Conservation (phyloP, 108 stramenopile species). For the Phaeodactylum tricornutum region DNA sequence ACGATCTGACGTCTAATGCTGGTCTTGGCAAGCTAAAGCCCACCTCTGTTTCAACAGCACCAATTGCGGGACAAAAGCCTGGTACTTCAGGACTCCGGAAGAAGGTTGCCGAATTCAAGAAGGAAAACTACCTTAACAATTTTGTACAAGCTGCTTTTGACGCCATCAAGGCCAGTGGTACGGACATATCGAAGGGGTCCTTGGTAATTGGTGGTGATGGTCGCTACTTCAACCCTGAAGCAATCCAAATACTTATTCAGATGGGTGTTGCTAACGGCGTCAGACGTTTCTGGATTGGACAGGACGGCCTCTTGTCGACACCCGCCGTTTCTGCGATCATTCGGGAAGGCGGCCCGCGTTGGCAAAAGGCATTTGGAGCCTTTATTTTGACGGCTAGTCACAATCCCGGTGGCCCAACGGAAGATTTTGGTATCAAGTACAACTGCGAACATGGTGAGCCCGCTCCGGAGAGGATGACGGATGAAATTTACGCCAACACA, state of each 20-base stretch:
- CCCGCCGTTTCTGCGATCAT: slow-evolving; percentile 97
- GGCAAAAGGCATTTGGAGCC: slow-evolving; percentile 94
- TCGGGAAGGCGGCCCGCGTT: slow-evolving; percentile 89
- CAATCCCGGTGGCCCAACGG: slow-evolving; percentile 99
- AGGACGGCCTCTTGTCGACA: slow-evolving; percentile 96
- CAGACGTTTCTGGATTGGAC: slow-evolving; percentile 91
- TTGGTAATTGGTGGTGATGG: slow-evolving; percentile 98
- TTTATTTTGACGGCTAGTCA: slow-evolving; percentile 99
- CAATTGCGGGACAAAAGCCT: slow-evolving; percentile 97
- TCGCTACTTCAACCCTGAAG: slow-evolving; percentile 93
- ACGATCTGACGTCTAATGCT: slow-evolving; percentile 80
- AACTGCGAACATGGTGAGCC: slow-evolving; percentile 99
- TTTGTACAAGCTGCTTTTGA: slow-evolving; percentile 97
- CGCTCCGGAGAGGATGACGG: slow-evolving; percentile 90
- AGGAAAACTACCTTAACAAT: slow-evolving; percentile 92
- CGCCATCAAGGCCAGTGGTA: slow-evolving; percentile 80
- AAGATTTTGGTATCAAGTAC: slow-evolving; percentile 99
- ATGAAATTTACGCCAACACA: slow-evolving; percentile 86
- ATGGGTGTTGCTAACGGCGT: slow-evolving; percentile 96
- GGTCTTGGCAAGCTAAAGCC: slow-evolving; percentile 85
- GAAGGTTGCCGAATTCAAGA: slow-evolving; percentile 96
- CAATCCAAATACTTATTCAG: slow-evolving; percentile 94
- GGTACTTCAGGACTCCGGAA: slow-evolving; percentile 99
- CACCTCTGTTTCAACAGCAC: slow-evolving; percentile 64
- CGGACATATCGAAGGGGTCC: slow-evolving; percentile 78